phyloP scores from a whole-genome alignment of 2,329 filamentous ascomycete species.

The Aschersonia sp. region DNA sequence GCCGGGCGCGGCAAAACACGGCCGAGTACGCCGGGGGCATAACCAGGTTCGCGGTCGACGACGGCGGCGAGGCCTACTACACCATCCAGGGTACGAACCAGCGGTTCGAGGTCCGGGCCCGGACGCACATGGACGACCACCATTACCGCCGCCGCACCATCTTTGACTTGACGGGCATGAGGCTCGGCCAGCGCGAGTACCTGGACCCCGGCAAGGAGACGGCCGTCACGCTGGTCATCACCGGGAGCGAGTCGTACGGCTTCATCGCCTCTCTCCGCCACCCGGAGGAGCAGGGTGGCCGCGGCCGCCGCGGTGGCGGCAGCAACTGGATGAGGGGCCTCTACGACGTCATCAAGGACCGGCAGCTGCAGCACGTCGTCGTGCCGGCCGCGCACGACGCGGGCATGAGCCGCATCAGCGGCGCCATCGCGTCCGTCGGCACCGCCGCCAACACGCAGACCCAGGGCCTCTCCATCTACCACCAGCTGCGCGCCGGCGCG shows the following conservation, averaged over 20 bases:
- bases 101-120: constrained; percentile 14
- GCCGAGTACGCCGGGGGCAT: constrained; percentile 11
- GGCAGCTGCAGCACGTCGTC: constrained; percentile 27
- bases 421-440: constrained; percentile 18
- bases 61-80: constrained; percentile 18
- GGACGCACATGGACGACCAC: constrained; percentile 14
- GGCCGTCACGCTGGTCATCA: constrained; percentile 18
- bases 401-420: constrained; percentile 28
- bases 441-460: constrained; percentile 26
- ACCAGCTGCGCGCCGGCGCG: constrained; percentile 29
- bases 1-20: constrained; percentile 15
- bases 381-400: constrained; percentile 34
- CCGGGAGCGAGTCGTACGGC: constrained; percentile 17
- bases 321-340: constrained; percentile 19
- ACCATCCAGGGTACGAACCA: constrained; percentile 14
- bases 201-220: constrained; percentile 14
- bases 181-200: constrained; percentile 18
- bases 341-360: constrained; percentile 17
- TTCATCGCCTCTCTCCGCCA: constrained; percentile 16
- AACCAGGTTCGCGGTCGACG: constrained; percentile 8
- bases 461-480: constrained; percentile 27
- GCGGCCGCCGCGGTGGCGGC: no score
- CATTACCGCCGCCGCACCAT: constrained; percentile 13
- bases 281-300: neutral
- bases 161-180: constrained; percentile 16